Percentiles rank a stretch among this genome's conserved stretches.
phyloP scores from a whole-genome alignment of 192 early-diverging fungal genomes.

The Phlyctochytrium arcticum region DNA sequence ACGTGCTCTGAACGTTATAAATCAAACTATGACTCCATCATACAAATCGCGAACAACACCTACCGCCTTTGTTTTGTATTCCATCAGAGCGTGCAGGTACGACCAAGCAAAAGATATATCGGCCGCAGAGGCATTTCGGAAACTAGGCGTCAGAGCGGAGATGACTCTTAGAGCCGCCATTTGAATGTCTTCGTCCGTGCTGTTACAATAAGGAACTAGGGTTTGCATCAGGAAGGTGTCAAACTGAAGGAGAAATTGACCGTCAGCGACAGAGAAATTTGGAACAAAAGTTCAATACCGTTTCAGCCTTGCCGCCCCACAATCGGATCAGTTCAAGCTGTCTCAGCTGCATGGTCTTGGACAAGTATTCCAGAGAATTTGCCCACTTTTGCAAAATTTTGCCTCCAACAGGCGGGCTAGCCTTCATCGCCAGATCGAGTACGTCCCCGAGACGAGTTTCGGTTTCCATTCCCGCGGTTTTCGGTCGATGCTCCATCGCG shows the following conservation, averaged over 20 bases:
- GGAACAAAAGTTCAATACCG: conserved; percentile 17
- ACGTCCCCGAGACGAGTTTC: conserved; percentile 27
- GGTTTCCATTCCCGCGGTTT: not conserved
- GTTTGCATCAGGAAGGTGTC: conserved; percentile 55
- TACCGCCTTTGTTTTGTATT: conserved; percentile 34
- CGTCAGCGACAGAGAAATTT: not conserved
- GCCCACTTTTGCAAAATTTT: conserved; percentile 46
- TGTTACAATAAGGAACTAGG: conserved; percentile 41
- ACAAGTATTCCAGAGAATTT: conserved; percentile 50
- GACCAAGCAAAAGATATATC: conserved; percentile 50
- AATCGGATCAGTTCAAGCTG: conserved; percentile 47
- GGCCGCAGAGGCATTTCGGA: conserved; percentile 25
- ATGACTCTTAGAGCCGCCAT: conserved; percentile 38
- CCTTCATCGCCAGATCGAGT: conserved; percentile 30
- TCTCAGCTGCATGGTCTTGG: conserved; percentile 34
- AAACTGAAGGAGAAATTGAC: conserved; percentile 24
- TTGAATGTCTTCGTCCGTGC: conserved; percentile 46
- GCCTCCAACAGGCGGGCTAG: conserved; percentile 35
- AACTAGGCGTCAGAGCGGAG: conserved; percentile 34
- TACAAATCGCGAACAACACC: no score
- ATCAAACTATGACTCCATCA: no score
- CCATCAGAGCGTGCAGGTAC: conserved; percentile 40
- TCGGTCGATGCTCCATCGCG: conserved; percentile 7
- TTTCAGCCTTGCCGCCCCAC: conserved; percentile 45
- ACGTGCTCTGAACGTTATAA: no score